Conservation (phyloP, 1,284 basidiomycete species). For the Sphaerobolus stellatus region DNA sequence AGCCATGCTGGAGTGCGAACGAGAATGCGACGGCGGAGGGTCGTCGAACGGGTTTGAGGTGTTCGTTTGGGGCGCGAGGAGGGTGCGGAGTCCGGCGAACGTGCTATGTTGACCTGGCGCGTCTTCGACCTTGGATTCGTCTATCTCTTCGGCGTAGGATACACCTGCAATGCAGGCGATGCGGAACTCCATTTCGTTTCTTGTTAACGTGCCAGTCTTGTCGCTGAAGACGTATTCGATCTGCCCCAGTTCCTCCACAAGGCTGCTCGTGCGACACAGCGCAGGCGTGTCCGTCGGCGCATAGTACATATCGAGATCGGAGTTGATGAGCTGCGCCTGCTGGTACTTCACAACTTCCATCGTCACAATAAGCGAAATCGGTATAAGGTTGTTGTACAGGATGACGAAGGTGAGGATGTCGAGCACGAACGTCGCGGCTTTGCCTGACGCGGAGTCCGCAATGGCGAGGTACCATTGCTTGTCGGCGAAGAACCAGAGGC, state of each 20-base stretch:
- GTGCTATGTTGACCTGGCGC: slow-evolving; percentile 62
- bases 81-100: slow-evolving; percentile 67
- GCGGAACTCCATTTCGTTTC: slow-evolving; percentile 98
- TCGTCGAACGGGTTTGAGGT: slow-evolving; percentile 57
- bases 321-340: slow-evolving; percentile 96
- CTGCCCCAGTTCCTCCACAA: slow-evolving; percentile 98
- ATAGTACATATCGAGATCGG: slow-evolving; percentile 96
- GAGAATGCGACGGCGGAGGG: slow-evolving; percentile 28
- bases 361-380: slow-evolving; percentile 98
- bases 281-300: slow-evolving; percentile 93
- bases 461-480: slow-evolving; percentile 80
- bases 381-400: slow-evolving; percentile 98
- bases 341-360: slow-evolving; percentile 99
- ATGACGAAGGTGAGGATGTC: slow-evolving; percentile 99
- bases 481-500: slow-evolving; percentile 78
- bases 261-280: slow-evolving; percentile 92
- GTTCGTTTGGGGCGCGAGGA: slow-evolving; percentile 44
- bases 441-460: slow-evolving; percentile 33
- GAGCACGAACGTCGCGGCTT: slow-evolving; percentile 28
- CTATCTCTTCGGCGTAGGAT: slow-evolving; percentile 86
- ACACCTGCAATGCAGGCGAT: slow-evolving; percentile 89
- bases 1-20: slow-evolving; percentile 40
- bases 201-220: slow-evolving; percentile 96
- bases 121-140: slow-evolving; percentile 74
- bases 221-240: slow-evolving; percentile 99